Evolutionary conservation across 2,329 filamentous ascomycete species (phyloP).

Genomic region (Coniochaeta sp.): DNA sequence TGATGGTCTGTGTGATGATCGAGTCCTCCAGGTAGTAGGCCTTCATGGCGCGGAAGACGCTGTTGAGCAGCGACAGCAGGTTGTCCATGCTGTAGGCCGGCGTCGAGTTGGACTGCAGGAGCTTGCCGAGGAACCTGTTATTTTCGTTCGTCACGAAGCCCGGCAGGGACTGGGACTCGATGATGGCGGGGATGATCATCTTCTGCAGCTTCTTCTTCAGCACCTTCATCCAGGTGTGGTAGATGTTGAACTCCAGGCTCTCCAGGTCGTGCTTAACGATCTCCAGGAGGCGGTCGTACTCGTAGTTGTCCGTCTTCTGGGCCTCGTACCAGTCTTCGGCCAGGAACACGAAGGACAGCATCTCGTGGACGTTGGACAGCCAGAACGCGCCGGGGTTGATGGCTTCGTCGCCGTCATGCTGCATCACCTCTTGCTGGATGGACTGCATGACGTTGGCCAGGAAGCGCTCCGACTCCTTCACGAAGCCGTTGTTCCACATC

Average conservation of each 20-base stretch:
- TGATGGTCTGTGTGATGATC: conserved; percentile 93
- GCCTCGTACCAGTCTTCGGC: conserved; percentile 99
- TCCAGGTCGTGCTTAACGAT: conserved; percentile 99
- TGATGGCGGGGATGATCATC: conserved; percentile 99
- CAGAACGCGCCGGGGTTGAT: conserved; percentile 98
- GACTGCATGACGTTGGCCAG: conserved; percentile 99
- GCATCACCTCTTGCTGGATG: conserved; percentile 99
- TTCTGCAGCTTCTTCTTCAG: conserved; percentile 98
- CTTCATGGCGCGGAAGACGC: conserved; percentile 98
- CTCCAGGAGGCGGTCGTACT: conserved; percentile 94
- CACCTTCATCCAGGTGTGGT: conserved; percentile 99
- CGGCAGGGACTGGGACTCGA: conserved; percentile 95
- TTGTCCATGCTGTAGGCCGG: conserved; percentile 99
- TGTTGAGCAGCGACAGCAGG: conserved; percentile 88
- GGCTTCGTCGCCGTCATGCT: conserved; percentile 93
- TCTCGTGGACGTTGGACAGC: conserved; percentile 98
- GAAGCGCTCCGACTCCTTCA: conserved; percentile 98
- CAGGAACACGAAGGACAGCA: conserved; percentile 98
- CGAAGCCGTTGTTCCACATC: conserved; percentile 99
- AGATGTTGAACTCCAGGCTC: conserved; percentile 98
- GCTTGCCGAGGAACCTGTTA: conserved; percentile 95
- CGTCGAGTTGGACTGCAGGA: conserved; percentile 80
- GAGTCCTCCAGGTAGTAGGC: conserved; percentile 94
- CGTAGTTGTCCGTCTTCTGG: conserved; percentile 98
- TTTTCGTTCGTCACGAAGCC: conserved; percentile 98